Base-by-base conservation (phyloP, 257 asterid genomes). In the Petrea volubilis region DNA sequence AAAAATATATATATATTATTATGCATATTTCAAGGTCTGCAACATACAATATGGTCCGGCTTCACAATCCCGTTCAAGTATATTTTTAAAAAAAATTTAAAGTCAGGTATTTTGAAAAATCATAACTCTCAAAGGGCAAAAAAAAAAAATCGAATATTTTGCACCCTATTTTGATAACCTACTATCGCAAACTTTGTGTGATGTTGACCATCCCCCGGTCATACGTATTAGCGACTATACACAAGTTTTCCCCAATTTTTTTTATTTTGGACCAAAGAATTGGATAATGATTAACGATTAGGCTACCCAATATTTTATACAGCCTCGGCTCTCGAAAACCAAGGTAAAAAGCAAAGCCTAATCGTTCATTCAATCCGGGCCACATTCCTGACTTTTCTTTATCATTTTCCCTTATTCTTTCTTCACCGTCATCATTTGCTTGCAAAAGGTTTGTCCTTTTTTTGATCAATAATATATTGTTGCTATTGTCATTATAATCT, bases 341-440 rank as follows among this genome's bases (percentile, higher is more conserved):
- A 76, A 70, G 79, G 65, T 50, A 6, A 49, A 46, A 57, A 38
- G 71, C 79, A 68, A 80, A 64, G 61, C 66, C 53, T 33, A 81
- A 34, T 78, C 69, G 24, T 60, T 76, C 74, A 70, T 71, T 81
- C 73, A 47, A 64, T 64, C 64, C 59, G 3, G 3, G 27, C 70
- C 70, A 63, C 56, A 64, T 41, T 60, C 69, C 36, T 21, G 29
- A 58, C 44, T 18, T 53, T n/a, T 67, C 43, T 46, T 72, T 68
- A 61, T 43, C 52, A 6, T 34, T 56, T 46, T 25, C 65, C 72
- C 6, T 10, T 64, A 24, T 38, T 63, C 74, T 41, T 60, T 27
- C 52, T 64, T 72, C 47, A 31, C 56, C 15, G 31, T 67, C 74
- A 43, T 61, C 73, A 34, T 25, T 33, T 62, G 55, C 60, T 23